Conservation (phyloP, 2,329 filamentous ascomycete species). For the Cladosporium sp. region DNA sequence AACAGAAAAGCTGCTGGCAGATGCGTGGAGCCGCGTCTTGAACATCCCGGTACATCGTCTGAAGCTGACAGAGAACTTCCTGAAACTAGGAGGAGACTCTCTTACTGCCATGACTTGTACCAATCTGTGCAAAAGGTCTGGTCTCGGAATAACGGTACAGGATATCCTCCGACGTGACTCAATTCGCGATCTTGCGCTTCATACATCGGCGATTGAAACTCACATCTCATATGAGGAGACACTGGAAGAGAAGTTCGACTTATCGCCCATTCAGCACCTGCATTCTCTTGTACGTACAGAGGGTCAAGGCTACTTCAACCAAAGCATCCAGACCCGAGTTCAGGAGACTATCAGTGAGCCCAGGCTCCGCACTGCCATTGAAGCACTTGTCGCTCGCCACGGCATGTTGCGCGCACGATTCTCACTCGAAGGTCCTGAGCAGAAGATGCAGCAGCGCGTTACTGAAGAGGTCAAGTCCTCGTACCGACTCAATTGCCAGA, state of each 20-base stretch:
- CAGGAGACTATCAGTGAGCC: background rate
- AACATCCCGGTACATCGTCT: constrained; percentile 4
- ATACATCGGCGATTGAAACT: constrained; percentile 7
- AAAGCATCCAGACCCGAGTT: constrained; percentile 10
- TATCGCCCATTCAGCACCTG: constrained; percentile 6
- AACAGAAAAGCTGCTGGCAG: background rate
- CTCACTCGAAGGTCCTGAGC: constrained; percentile 19
- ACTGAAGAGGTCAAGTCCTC: constrained; percentile 22
- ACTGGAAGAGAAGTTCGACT: constrained; percentile 8
- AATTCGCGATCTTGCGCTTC: constrained; percentile 9
- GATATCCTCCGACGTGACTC: constrained; percentile 37
- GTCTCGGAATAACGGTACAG: constrained; percentile 30
- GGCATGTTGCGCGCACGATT: constrained; percentile 40
- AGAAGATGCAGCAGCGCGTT: constrained; percentile 32
- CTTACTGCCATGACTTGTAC: constrained; percentile 44
- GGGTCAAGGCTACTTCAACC: constrained; percentile 12
- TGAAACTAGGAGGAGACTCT: constrained; percentile 45
- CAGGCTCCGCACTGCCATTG: constrained; percentile 17
- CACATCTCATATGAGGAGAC: background rate
- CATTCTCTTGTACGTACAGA: constrained; percentile 12
- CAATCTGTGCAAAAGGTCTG: constrained; percentile 33
- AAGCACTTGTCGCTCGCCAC: constrained; percentile 32
- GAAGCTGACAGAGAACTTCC: constrained; percentile 37
- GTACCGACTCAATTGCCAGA: constrained; percentile 1
- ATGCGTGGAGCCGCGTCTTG: constrained; percentile 9